Conservation (phyloP, 164 flowering plant genomes). For the Brasenia schreberi region DNA sequence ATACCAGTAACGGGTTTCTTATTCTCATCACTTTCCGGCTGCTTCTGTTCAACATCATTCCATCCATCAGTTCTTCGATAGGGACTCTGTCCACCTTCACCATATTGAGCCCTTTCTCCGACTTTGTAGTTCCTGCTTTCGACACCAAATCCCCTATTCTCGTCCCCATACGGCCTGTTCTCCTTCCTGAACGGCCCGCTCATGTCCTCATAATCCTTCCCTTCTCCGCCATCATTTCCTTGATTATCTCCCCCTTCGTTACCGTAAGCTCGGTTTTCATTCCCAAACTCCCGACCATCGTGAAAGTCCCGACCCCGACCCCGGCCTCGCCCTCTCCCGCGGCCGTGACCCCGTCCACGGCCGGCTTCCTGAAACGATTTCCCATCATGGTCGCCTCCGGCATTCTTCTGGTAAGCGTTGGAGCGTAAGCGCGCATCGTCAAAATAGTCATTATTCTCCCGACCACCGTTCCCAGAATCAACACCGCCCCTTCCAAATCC, state of each 20-base stretch:
- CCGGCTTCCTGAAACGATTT: conserved; percentile 4
- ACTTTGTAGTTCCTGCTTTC: conserved; percentile 4
- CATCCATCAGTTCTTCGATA: conserved; percentile 4
- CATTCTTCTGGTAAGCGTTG: conserved; percentile 9
- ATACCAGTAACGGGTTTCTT: conserved; percentile 2
- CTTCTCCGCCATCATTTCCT: conserved; percentile 1
- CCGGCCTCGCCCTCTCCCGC: conserved; percentile 16
- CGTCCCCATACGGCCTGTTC: conserved; percentile 6
- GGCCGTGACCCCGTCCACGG: conserved; percentile 10
- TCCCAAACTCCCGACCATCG: conserved; percentile 12
- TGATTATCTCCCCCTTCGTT: conserved; percentile 3
- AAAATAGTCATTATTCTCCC: not conserved
- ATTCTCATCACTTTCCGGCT: conserved; percentile 2
- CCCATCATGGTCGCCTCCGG: conserved; percentile 8
- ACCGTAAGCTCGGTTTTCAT: conserved; percentile 7
- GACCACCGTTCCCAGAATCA: not conserved
- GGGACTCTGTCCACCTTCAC: conserved; percentile 8
- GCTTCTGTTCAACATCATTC: conserved; percentile 10
- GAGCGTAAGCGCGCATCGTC: conserved; percentile 7
- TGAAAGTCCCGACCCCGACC: conserved; percentile 11
- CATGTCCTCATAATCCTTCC: conserved; percentile 7
- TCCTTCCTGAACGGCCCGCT: conserved; percentile 4
- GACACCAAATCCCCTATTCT: conserved; percentile 3
- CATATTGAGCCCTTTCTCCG: conserved; percentile 5
- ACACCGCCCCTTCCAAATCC: conserved; percentile 10